A percentile compares a stretch with the other conserved stretches of the same genome.
These are phyloP conservation scores for Carex arenaria DNA, from an alignment of 202 grass and related monocot genomes.

Conservation along the genomic window DNA sequence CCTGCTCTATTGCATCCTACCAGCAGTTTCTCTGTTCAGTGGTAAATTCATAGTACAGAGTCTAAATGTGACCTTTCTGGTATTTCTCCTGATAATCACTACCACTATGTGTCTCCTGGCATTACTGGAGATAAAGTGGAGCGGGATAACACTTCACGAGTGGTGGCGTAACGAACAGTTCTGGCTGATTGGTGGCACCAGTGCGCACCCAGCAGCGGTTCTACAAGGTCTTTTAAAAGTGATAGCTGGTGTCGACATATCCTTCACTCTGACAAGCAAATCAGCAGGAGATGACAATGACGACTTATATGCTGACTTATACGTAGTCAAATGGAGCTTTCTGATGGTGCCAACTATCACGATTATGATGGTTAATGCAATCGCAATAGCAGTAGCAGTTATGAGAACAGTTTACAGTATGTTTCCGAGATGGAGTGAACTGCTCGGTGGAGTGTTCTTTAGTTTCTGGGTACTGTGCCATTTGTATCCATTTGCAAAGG, in stretches of 20 bases:
- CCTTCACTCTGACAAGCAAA: conserved; percentile 85
- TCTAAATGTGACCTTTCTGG: conserved; percentile 62
- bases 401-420: conserved; percentile 82
- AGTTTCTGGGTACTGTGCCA: conserved; percentile 97
- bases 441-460: conserved; percentile 88
- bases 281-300: conserved; percentile 36
- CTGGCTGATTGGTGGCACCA: conserved; percentile 91
- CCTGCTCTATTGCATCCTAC: conserved; percentile 79
- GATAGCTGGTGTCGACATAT: conserved; percentile 82
- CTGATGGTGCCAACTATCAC: conserved; percentile 88
- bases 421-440: conserved; percentile 92
- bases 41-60: conserved; percentile 84
- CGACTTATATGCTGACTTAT: conserved; percentile 66
- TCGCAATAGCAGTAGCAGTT: conserved; percentile 53
- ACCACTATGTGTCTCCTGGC: conserved; percentile 74
- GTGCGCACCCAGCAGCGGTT: conserved; percentile 74
- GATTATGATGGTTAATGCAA: conserved; percentile 86
- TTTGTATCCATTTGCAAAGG: conserved; percentile 93
- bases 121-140: conserved; percentile 91
- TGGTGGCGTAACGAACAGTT: conserved; percentile 99
- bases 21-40: conserved; percentile 81
- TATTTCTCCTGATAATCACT: conserved; percentile 68
- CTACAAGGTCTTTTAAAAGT: conserved; percentile 93
- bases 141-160: conserved; percentile 86
- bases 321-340: conserved; percentile 78